Evolutionary conservation across 192 early-diverging fungal genomes (phyloP).

Genomic region (Gaertneriomyces sp.): DNA sequence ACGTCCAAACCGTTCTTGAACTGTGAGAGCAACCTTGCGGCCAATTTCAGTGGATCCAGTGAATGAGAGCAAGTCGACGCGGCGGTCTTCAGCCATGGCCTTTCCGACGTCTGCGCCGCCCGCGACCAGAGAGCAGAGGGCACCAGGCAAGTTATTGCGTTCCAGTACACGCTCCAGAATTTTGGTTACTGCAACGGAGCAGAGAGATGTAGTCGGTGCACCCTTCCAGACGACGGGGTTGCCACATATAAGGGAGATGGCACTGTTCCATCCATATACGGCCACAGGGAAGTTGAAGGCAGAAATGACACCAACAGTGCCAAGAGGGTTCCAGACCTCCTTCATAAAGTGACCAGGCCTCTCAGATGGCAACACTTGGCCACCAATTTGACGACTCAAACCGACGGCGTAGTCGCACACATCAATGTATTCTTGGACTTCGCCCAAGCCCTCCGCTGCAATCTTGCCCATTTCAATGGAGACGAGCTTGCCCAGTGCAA

Average conservation of each 20-base stretch:
- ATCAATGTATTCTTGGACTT: constrained; percentile 96
- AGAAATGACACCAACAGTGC: constrained; percentile 86
- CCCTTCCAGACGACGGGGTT: constrained; percentile 87
- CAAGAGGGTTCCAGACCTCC: constrained; percentile 93
- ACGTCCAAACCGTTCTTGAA: constrained; percentile 85
- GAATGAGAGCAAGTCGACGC: constrained; percentile 80
- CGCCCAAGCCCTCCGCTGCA: constrained; percentile 84
- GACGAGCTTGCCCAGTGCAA: constrained; percentile 81
- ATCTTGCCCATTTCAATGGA: constrained; percentile 96
- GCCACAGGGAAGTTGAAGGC: constrained; percentile 94
- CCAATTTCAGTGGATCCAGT: constrained; percentile 79
- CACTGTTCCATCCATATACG: constrained; percentile 92
- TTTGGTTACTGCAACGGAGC: constrained; percentile 83
- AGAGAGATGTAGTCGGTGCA: constrained; percentile 60
- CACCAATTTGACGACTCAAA: constrained; percentile 74
- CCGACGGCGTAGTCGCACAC: constrained; percentile 89
- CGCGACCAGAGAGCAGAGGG: constrained; percentile 75
- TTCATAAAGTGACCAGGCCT: constrained; percentile 90
- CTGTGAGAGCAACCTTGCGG: constrained; percentile 70
- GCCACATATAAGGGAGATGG: constrained; percentile 82
- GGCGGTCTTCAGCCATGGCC: constrained; percentile 63
- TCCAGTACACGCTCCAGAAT: constrained; percentile 79
- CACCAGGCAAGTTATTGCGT: constrained; percentile 74
- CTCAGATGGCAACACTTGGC: constrained; percentile 82
- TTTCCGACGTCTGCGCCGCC: constrained; percentile 85